Evolutionary conservation across 805 yeast genomes (phyloP).

Genomic region (Scheffersomyces lignosus): DNA sequence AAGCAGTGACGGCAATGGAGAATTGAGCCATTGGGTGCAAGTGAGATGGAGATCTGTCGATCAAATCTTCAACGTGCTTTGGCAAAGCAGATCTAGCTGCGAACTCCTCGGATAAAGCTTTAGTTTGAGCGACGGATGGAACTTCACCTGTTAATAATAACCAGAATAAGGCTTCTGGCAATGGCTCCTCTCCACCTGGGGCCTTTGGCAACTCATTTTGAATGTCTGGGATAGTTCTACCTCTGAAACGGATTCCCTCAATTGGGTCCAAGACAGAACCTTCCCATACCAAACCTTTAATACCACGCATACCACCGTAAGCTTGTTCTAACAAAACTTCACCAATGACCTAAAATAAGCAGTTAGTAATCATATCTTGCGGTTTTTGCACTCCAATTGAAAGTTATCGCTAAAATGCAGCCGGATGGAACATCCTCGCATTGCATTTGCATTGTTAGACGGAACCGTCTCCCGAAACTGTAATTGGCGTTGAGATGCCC

Average conservation of each 20-base stretch:
- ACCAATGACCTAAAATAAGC: constrained; percentile 37
- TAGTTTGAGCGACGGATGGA: constrained; percentile 61
- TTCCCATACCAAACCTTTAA: constrained; percentile 75
- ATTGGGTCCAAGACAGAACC: constrained; percentile 75
- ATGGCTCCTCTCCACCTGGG: constrained; percentile 58
- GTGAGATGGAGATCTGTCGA: constrained; percentile 63
- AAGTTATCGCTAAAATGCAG: not conserved
- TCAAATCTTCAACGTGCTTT: constrained; percentile 55
- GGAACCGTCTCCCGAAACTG: too few species aligned
- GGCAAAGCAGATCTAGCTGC: constrained; percentile 69
- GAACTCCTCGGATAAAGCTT: constrained; percentile 56
- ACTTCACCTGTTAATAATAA: constrained; percentile 70
- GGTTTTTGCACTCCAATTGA: too few species aligned
- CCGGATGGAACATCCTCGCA: not conserved
- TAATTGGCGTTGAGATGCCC: constrained; percentile 2
- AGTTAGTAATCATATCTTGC: constrained; percentile 14
- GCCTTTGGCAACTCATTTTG: constrained; percentile 64
- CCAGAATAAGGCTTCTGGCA: constrained; percentile 81
- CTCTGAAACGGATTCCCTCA: constrained; percentile 78
- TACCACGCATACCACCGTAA: constrained; percentile 81
- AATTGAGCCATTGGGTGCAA: constrained; percentile 86
- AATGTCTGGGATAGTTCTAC: constrained; percentile 71
- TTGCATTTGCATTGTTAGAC: too few species aligned
- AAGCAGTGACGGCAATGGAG: constrained; percentile 71
- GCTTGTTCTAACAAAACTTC: constrained; percentile 46